Evolutionary conservation across 345 rosid species (phyloP).

Genomic region (Gossypium mustelinum): DNA sequence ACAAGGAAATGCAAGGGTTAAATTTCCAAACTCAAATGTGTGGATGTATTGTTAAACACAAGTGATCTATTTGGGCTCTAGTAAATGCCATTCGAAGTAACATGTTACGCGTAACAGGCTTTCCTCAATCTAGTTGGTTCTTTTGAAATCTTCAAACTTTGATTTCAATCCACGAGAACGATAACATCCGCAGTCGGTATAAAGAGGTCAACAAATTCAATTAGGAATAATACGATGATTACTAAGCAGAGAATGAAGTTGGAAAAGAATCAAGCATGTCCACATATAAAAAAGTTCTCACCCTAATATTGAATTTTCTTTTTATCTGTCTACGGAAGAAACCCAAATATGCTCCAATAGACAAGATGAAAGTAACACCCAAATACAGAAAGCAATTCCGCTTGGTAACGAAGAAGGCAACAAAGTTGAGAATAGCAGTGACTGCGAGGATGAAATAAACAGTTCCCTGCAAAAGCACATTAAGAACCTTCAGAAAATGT

Average conservation of each 20-base stretch:
- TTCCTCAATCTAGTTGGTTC: slow-evolving; percentile 3
- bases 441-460: slow-evolving; percentile 53
- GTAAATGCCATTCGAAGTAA: background rate
- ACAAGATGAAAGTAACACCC: slow-evolving; percentile 45
- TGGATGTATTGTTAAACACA: background rate
- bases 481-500: slow-evolving; percentile 10
- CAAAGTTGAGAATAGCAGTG: slow-evolving; percentile 39
- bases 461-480: slow-evolving; percentile 49
- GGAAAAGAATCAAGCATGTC: background rate
- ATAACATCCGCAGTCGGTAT: background rate
- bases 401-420: slow-evolving; percentile 57
- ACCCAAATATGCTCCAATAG: slow-evolving; percentile 60
- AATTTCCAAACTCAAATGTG: background rate
- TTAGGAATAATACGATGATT: background rate
- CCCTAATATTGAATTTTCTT: slow-evolving; percentile 79
- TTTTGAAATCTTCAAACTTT: background rate
- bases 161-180: background rate
- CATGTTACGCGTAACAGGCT: background rate
- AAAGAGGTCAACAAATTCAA: background rate
- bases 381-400: slow-evolving; percentile 63
- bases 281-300: slow-evolving; percentile 28
- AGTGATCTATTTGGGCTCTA: background rate
- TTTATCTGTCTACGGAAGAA: slow-evolving; percentile 66
- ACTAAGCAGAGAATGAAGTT: background rate
- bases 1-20: background rate